These are phyloP conservation scores for Citrus trifoliata DNA, from an alignment of 345 rosid genomes.

Conservation along the genomic window DNA sequence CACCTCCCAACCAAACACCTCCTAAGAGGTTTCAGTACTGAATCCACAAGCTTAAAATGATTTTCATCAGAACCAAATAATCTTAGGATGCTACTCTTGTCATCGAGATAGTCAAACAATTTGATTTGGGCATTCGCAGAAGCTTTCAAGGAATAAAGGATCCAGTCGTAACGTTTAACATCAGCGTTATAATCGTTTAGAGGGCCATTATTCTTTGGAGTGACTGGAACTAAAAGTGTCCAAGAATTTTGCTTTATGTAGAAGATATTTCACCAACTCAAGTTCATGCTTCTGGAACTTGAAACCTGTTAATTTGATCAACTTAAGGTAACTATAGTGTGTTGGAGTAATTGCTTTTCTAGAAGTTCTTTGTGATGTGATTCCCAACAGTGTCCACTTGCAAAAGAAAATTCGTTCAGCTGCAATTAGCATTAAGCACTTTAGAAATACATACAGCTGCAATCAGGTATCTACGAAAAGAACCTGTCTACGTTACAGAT, in stretches of 20 bases:
- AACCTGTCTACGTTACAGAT: no score
- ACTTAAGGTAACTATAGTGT: not conserved
- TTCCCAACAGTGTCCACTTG: not conserved
- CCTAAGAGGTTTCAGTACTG: no score
- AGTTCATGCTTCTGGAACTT: slow-evolving; percentile 13
- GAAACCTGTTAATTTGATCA: slow-evolving; percentile 16
- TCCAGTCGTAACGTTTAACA: not conserved
- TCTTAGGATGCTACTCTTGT: not conserved
- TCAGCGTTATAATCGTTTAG: not conserved
- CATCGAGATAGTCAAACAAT: not conserved
- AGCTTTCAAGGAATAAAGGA: not conserved
- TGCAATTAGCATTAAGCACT: not conserved
- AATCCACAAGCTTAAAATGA: no score
- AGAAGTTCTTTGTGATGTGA: not conserved
- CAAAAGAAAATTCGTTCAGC: slow-evolving; percentile 12
- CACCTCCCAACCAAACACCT: no score
- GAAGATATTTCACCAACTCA: slow-evolving; percentile 13
- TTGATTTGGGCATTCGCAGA: not conserved
- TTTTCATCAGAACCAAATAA: not conserved
- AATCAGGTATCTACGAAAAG: no score
- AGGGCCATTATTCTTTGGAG: not conserved
- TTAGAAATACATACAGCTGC: not conserved
- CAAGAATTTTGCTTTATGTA: slow-evolving; percentile 8
- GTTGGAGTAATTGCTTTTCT: not conserved
- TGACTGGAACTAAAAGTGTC: slow-evolving; percentile 9